phyloP scores from a whole-genome alignment of 2,329 filamentous ascomycete species.

The Claviceps citrina region DNA sequence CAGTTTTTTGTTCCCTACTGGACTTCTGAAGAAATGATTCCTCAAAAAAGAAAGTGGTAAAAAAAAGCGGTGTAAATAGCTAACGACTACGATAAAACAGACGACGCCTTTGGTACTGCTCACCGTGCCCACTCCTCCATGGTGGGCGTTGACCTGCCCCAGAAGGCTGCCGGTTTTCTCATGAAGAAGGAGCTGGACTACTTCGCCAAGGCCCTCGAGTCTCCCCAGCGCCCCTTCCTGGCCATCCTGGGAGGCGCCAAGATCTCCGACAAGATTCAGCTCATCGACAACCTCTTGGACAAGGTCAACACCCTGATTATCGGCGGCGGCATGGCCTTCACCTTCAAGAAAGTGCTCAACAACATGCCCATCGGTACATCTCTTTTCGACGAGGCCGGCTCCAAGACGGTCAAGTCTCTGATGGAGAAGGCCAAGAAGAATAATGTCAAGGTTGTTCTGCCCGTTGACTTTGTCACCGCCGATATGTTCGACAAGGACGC shows the following conservation, averaged over 20 bases:
- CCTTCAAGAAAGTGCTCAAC: constrained; percentile 98
- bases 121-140: constrained; percentile 98
- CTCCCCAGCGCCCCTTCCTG: constrained; percentile 86
- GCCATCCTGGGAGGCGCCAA: constrained; percentile 97
- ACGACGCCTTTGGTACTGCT: constrained; percentile 96
- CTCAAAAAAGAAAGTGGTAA: neutral
- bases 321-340: constrained; percentile 97
- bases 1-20: constrained; percentile 23
- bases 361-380: constrained; percentile 76
- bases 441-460: constrained; percentile 87
- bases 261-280: constrained; percentile 98
- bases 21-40: too few species aligned
- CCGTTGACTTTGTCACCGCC: constrained; percentile 87
- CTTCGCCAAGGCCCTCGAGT: constrained; percentile 93
- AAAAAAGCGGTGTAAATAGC: neutral
- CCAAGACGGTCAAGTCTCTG: constrained; percentile 77
- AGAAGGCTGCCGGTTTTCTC: constrained; percentile 95
- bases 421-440: constrained; percentile 94
- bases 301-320: constrained; percentile 96
- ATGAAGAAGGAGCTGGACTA: constrained; percentile 99
- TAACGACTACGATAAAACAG: constrained; percentile 31
- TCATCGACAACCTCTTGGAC: constrained; percentile 96
- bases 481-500: constrained; percentile 89
- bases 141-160: constrained; percentile 89
- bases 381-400: constrained; percentile 84